Base-by-base conservation (phyloP, 345 rosid species). In the Erodium maritimum region DNA sequence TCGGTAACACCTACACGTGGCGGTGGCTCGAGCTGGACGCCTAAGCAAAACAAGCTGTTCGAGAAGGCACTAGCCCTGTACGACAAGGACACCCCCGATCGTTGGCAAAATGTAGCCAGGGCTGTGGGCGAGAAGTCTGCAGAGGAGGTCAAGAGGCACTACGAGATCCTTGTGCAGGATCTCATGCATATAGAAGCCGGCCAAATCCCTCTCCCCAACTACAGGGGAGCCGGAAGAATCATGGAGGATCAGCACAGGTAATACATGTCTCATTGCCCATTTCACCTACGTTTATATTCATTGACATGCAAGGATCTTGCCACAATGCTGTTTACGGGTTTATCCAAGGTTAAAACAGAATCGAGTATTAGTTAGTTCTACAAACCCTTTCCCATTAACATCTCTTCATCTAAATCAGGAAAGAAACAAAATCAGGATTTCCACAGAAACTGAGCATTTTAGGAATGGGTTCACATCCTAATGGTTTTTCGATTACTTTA, bases 61-160 rank as follows among this genome's bases (percentile, higher is more conserved):
- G 98, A 91, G 72, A 84, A 69, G 70, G 98, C 98, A 21, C 79
- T 91, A 58, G 98, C 95, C 7, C 50, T 80, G 54, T 80, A 77
- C 18, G 95, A 88, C 70, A 76, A 81, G 80, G 93, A 91, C 64
- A 82, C 95, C 11, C 95, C 93, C 4, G 96, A 88, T 65, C 88
- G 98, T 34, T 91, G 98, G 98, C 88, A 88, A 57, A 88, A 88
- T 55, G 83, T 88, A 54, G 95, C 96, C 18, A 70, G 70, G 65
- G 83, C 79, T 21, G 93, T 91, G 7, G 98, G 96, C 7, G 74
- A 73, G 34, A 91, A 88, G 75, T 79, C 97, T 33, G 77, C 68
- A 0, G 96, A 84, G 56, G 97, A 91, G 64, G 95, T 91, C 14
- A 86, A 79, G 74, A 72, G 76, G 71, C 90, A 88, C 67, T 91